Percentiles rank a stretch among this genome's conserved stretches.
Conservation (phyloP, 768 basidiomycete genomes). For the Suillus variegatus region DNA sequence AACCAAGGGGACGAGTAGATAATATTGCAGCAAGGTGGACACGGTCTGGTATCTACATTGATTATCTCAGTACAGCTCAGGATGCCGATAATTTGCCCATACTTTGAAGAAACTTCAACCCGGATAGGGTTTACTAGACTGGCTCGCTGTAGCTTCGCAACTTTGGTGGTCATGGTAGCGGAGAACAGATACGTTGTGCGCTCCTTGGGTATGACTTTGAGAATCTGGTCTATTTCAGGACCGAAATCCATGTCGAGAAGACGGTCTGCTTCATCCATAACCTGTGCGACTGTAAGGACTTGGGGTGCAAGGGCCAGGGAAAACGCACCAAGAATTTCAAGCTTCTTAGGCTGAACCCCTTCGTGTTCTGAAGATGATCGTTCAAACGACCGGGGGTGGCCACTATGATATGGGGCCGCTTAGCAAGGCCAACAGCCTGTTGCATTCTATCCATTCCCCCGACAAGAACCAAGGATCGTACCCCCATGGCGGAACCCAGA, state of each 20-base stretch:
- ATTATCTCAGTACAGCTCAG: slow-evolving; percentile 3
- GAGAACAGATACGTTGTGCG: slow-evolving; percentile 96
- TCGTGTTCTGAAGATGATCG: slow-evolving; percentile 96
- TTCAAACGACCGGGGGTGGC: slow-evolving; percentile 93
- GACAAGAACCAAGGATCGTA: slow-evolving; percentile 88
- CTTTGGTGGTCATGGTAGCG: slow-evolving; percentile 98
- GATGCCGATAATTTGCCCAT: slow-evolving; percentile 27
- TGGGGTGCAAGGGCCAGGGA: not conserved
- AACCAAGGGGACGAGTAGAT: slow-evolving; percentile 88
- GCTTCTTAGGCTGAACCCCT: slow-evolving; percentile 86
- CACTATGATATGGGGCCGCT: slow-evolving; percentile 92
- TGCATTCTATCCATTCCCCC: slow-evolving; percentile 92
- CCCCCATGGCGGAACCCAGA: slow-evolving; percentile 90
- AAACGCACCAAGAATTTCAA: slow-evolving; percentile 83
- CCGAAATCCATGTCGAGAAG: slow-evolving; percentile 97
- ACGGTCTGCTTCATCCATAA: slow-evolving; percentile 97
- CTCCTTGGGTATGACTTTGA: slow-evolving; percentile 93
- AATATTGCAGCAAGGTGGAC: slow-evolving; percentile 92
- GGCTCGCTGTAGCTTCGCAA: slow-evolving; percentile 93
- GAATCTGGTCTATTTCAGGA: slow-evolving; percentile 92
- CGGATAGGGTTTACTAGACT: slow-evolving; percentile 92
- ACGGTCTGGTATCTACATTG: slow-evolving; percentile 89
- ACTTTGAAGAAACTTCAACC: slow-evolving; percentile 94
- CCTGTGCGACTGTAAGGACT: slow-evolving; percentile 47
- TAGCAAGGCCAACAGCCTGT: slow-evolving; percentile 90